These are phyloP conservation scores for Hypoxylon perforatum DNA, from an alignment of 495 filamentous ascomycete genomes.

Conservation along the genomic window DNA sequence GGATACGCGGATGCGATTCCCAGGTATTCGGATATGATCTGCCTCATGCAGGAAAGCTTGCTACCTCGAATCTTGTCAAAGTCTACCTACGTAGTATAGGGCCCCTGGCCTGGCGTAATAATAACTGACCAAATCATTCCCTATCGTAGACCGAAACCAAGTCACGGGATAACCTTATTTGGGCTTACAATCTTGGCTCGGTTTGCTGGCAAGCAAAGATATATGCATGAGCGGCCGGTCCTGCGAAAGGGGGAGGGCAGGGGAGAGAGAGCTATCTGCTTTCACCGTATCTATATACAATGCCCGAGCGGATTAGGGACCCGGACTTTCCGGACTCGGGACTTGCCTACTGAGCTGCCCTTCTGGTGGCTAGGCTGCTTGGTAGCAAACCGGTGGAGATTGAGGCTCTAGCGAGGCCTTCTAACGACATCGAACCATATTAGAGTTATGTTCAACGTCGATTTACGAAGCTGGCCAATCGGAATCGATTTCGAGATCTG, in stretches of 20 bases:
- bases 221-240: constrained; percentile 6
- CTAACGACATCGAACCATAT: constrained; percentile 33
- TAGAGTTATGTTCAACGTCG: constrained; percentile 25
- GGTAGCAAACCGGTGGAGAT: constrained; percentile 30
- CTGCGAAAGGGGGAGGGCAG: background rate
- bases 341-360: constrained; percentile 26
- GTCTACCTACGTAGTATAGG: background rate
- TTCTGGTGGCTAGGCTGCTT: constrained; percentile 22
- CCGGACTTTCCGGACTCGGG: constrained; percentile 27
- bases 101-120: background rate
- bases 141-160: constrained; percentile 5
- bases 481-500: constrained; percentile 25
- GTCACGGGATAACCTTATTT: constrained; percentile 10
- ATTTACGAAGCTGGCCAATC: constrained; percentile 23
- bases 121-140: background rate
- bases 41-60: background rate
- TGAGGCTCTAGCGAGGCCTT: constrained; percentile 38
- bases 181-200: constrained; percentile 15
- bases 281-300: constrained; percentile 15
- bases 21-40: background rate
- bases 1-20: background rate
- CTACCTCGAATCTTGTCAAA: background rate
- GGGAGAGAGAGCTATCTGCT: constrained; percentile 5
- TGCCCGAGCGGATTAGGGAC: constrained; percentile 16
- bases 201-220: constrained; percentile 11